Base-by-base conservation (phyloP, 176 grass and related monocot genomes). In the Tuctoria greenei region DNA sequence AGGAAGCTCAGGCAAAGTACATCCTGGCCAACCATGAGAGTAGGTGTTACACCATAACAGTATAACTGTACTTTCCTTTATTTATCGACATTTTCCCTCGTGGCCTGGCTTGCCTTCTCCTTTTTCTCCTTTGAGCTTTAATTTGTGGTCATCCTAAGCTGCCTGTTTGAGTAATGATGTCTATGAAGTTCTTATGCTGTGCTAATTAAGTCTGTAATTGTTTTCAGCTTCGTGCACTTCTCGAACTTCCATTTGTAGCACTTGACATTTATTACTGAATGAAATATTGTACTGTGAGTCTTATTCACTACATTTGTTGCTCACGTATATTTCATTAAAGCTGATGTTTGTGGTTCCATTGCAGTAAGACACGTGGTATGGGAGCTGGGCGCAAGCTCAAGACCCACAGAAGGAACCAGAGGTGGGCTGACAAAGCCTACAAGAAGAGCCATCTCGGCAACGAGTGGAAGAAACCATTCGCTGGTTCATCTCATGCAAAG, bases 391-490 rank as follows among this genome's bases (percentile, higher is more conserved):
- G 92, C 36, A 95, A 91, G 79, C 85, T 91, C 37, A 94, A 94
- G 79, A 91, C 75, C 65, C 88, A 91, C 75, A 81, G 85, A 17
- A 93, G 88, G 71, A 87, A 88, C 74, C 85, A 93, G 74, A 51
- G 88, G 59, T 93, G 91, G 88, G 91, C 88, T 3, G 91, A 88
- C 70, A 91, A 88, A 50, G 73, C 91, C 51, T 93, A 93, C 82
- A 88, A 90, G 82, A 86, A 93, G 85, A 90, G 91, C 18, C 91
- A 86, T 86, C 85, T 90, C 1, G 91, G 88, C 18, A 93, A 93
- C 0, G 88, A 88, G 85, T 94, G 92, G 92, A 94, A 94, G 88
- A 94, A 91, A 31, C 88, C 92, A 15, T 91, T 94, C 13, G 85
- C 92, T 24, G 85, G 92, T 66, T 94, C 92, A 42, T 94, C 85